Evolutionary conservation across 768 basidiomycete genomes (phyloP), one percentile per base, ranked within the genome.

Genomic region (Asterophora parasitica): DNA sequence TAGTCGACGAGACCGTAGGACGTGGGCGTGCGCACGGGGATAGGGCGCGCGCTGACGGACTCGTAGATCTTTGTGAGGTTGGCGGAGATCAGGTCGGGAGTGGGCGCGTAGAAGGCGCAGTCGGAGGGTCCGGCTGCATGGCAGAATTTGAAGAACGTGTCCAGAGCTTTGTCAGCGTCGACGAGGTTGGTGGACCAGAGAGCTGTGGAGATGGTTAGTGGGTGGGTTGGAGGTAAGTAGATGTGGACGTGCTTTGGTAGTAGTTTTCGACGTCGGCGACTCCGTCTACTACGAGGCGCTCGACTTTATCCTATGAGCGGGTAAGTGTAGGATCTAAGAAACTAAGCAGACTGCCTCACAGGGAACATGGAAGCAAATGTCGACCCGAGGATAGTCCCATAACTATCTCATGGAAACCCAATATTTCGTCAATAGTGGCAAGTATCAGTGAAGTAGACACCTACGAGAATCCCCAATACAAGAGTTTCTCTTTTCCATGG

Each of bases 221-320:
- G 8, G 10, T 4, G 4, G 45, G 16, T 13, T 17, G 32, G 15
- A n/a, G 16, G 15, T 23, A 40, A 38, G 10, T 12, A 19, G 15
- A 13, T 27, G 11, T 13, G 19, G 44, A 60, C 32, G 49, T n/a
- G 70, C 72, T 61, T 10, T 61, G 51, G 44, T 67, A 75, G 46
- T 72, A 73, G 39, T 71, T 57, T 26, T 72, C 67, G 1, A 66
- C 55, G 35, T 73, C 71, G 16, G 66, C 62, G n/a, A 72, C 70
- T 15, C 71, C 70, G 38, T 74, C 72, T 16, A 73, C 61, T 6
- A 70, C 57, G 13, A 73, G 8, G 9, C 70, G 65, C 42, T 65
- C 69, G 16, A 72, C 56, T 33, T 69, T 68, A 42, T 70, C 65
- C 67, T 73, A 33, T 51, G 27, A 32, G 8, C 7, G n/a, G 30